Evolutionary conservation across 2,329 filamentous ascomycete genomes (phyloP).

Genomic region (Cytospora piceicola): DNA sequence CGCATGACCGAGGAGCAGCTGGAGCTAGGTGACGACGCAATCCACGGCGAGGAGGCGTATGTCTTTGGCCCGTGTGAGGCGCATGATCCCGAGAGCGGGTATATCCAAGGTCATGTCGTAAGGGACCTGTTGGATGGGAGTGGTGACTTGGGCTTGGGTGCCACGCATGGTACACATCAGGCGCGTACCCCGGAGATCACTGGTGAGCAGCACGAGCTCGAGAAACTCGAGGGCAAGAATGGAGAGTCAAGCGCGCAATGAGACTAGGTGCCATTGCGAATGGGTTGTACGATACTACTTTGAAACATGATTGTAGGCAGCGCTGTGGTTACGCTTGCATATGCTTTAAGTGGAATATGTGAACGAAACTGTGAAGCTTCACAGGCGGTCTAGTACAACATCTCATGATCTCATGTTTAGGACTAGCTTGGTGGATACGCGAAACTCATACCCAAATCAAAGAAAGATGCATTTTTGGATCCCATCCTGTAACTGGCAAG

Average conservation of each 20-base stretch:
- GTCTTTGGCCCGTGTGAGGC: slow-evolving; percentile 38
- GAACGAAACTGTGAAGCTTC: not conserved
- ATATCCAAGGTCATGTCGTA: slow-evolving; percentile 35
- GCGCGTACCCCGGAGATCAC: slow-evolving; percentile 26
- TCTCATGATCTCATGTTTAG: not conserved
- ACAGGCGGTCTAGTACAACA: not conserved
- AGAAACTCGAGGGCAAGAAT: slow-evolving; percentile 30
- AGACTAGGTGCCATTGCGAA: not conserved
- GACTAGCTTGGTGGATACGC: not conserved
- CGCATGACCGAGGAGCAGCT: slow-evolving; percentile 52
- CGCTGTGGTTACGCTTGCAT: not conserved
- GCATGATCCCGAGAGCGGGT: slow-evolving; percentile 34
- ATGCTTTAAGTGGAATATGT: not conserved
- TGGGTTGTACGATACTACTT: not conserved
- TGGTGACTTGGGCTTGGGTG: slow-evolving; percentile 33
- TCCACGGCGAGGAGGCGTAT: slow-evolving; percentile 53
- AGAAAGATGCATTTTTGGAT: not conserved
- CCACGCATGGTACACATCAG: not conserved
- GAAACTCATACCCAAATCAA: not conserved
- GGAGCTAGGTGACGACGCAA: slow-evolving; percentile 50
- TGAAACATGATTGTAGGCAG: not conserved
- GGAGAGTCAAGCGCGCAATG: slow-evolving; percentile 24
- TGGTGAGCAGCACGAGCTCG: slow-evolving; percentile 6
- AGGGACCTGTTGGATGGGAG: slow-evolving; percentile 18
- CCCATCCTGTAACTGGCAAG: not conserved